Base-by-base conservation (phyloP, 257 asterid species). In the Gynochthodes officinalis region DNA sequence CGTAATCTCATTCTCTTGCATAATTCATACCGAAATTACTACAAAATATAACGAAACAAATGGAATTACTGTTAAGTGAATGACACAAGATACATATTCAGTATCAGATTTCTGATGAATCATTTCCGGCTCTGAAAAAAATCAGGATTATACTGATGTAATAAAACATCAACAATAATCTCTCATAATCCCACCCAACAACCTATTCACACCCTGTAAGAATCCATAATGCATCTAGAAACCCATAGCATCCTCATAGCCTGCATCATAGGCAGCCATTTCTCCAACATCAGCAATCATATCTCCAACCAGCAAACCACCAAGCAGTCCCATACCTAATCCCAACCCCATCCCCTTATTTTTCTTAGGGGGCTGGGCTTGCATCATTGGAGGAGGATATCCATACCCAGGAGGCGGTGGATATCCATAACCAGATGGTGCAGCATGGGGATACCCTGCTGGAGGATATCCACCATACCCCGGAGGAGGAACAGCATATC, bases 301-400 rank as follows among this genome's bases (percentile, higher is more conserved):
- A 5, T 90, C 98, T 49, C 98, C 98, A 7, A 93, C 82, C 72
- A 93, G 78, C 83, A 93, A 61, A 35, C 98, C 98, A 30, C 98
- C 98, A 0, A 93, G 89, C 86, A 93, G 79, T 65, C 98, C 98
- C 28, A 95, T 95, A 2, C 97, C 98, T 64, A 93, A 78, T 43
- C 97, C 98, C 86, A 93, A 2, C 10, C 97, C 98, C 4, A 87
- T 14, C 5, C 93, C 96, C 76, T 71, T 83, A 37, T 87, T 89
- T 82, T 80, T 90, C 83, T 74, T 77, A 28, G 90, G 89, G n/a
- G 72, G 82, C 76, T 78, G 89, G 60, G 64, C 74, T 48, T 73
- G 87, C 27, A 79, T 89, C 59, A 61, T 71, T n/a, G 63, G 82
- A 19, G 48, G 67, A 13, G 74, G 53, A 72, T 86, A 88, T 62